Evolutionary conservation across 2,329 filamentous ascomycete species (phyloP), one percentile per base, ranked within the genome.

Genomic region (Pseudogymnoascus sp.): DNA sequence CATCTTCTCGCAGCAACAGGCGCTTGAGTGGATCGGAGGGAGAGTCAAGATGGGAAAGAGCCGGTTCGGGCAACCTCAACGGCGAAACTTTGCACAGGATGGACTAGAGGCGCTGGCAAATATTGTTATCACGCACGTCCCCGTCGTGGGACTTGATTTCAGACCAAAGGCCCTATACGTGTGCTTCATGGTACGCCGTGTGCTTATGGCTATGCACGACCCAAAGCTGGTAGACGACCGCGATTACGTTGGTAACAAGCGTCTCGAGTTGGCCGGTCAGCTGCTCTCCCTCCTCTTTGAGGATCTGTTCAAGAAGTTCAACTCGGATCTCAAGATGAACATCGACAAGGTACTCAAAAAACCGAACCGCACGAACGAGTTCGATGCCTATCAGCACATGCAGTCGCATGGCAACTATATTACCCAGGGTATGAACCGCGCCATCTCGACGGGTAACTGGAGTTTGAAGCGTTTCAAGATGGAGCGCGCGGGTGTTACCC

Each of bases 401-500:
- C 87, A 86, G 67, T 88, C 90, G 54, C 89, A 94, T 67, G 89
- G 90, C 61, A 89, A 89, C 67, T 87, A 88, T 69, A 97, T 99
- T 68, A 96, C 92, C 0, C 83, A 89, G 67, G 94, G 94, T 10
- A 91, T 99, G 82, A 96, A 96, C 73, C 86, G 95, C 64, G 93
- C 94, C 6, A 97, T 99, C 63, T 92, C 95, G 60, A 97, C 94
- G 0, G 94, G 94, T 17, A 99, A 99, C 71, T 99, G 94, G 94
- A 97, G 84, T 65, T 82, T 99, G 67, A 97, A 97, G 76, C 91
- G 95, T 73, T 99, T 99, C 79, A 92, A 93, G 74, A 99, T 99
- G 94, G 95, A 97, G 71, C 83, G 93, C 72, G 93, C 94, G 21
- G 94, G 94, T 71, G 92, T 99, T 21, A 97, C 95, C 0, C 94